These are phyloP conservation scores for Ceratobasidium papillatum DNA, from an alignment of 1,284 basidiomycete genomes.

Conservation along the genomic window DNA sequence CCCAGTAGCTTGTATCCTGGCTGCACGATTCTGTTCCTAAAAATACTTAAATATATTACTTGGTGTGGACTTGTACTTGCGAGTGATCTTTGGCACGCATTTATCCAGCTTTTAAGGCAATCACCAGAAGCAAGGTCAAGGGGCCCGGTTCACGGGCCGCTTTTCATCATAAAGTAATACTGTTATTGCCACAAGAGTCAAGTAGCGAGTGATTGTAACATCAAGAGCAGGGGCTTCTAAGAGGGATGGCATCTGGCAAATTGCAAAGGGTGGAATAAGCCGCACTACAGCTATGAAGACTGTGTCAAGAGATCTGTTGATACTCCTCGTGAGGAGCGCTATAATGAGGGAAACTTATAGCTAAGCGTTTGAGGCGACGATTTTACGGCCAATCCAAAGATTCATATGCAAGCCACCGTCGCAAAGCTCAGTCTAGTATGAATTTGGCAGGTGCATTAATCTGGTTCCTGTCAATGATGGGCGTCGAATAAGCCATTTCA, in stretches of 20 bases:
- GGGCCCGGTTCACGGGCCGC: too few species aligned
- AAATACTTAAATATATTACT: too few species aligned
- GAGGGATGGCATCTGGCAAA: neutral
- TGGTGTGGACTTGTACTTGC: too few species aligned
- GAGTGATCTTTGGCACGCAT: too few species aligned
- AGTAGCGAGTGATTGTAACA: slow-evolving; percentile 13
- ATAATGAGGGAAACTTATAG: neutral
- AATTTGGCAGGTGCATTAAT: neutral
- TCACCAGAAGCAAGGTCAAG: too few species aligned
- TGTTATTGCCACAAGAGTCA: slow-evolving; percentile 23
- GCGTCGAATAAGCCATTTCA: neutral
- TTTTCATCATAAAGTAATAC: slow-evolving; percentile 15
- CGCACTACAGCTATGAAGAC: neutral
- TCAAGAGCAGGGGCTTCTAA: slow-evolving; percentile 1
- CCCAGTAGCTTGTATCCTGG: too few species aligned
- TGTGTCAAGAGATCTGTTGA: neutral
- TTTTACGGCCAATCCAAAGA: neutral
- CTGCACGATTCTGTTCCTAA: too few species aligned
- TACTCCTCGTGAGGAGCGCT: neutral
- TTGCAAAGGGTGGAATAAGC: neutral
- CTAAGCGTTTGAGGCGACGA: neutral
- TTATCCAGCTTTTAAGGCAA: too few species aligned
- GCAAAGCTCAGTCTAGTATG: neutral
- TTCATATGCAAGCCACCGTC: neutral
- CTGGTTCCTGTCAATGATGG: neutral